Evolutionary conservation across 495 filamentous ascomycete genomes (phyloP), one percentile per base, ranked within the genome.

Genomic region (Margaritispora aquatica): DNA sequence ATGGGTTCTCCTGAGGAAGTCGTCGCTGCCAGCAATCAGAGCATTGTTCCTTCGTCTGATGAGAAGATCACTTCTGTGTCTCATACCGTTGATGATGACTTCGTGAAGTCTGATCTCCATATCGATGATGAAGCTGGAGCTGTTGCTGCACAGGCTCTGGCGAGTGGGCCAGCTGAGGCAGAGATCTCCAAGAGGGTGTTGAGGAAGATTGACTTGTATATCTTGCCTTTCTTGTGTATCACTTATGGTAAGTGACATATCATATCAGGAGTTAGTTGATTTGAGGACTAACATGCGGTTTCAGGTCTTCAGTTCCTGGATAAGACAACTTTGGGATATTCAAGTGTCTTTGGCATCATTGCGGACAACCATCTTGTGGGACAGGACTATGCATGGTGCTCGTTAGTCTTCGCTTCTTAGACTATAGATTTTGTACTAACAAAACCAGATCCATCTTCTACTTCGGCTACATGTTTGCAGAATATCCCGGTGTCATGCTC

Each of bases 291-390:
- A 44, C 38, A 3, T 2, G 15, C 7, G 7, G 15, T 44, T n/a
- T 65, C 66, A 68, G 52, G 63, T 57, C 64, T 83, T 5, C 82
- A 85, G 60, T 86, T 77, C 66, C 62, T 85, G 21, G 83, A 86
- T 64, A 86, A 86, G 67, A 85, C 80, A 0, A 83, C 81, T 1
- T 62, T 86, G 3, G 84, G 81, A 0, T 85, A 85, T 60, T 83
- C 82, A 4, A 81, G 75, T 60, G 63, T 86, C 20, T 84, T 85
- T 78, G 82, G 82, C 0, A 73, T 86, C 27, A 77, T 75, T 61
- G 72, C 67, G 3, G 57, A 59, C 20, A 59, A 59, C 24, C n/a
- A 54, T 17, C 50, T 61, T 11, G 27, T 49, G 36, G 51, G 51
- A 7, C 52, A 55, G 19, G 57, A 78, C 48, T 77, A 80, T 58